Percentiles rank a stretch among this genome's conserved stretches.
phyloP scores from a whole-genome alignment of 805 yeast species.

The Wickerhamomyces tratensis region DNA sequence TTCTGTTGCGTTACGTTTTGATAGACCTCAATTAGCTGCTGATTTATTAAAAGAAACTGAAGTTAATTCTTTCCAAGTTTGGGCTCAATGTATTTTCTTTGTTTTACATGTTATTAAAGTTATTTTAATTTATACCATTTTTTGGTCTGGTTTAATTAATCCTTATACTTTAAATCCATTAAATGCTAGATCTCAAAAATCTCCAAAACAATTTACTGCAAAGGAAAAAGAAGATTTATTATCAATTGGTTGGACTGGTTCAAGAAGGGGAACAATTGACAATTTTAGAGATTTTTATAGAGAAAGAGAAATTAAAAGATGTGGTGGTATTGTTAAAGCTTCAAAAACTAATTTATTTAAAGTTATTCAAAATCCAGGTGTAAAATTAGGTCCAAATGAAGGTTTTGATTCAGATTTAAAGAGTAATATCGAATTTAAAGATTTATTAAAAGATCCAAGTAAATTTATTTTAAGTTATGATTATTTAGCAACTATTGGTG shows the following conservation, averaged over 20 bases:
- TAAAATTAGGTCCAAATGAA: slow-evolving; percentile 64
- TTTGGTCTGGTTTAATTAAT: slow-evolving; percentile 69
- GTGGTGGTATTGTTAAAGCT: slow-evolving; percentile 73
- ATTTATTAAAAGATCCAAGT: slow-evolving; percentile 26
- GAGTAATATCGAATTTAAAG: slow-evolving; percentile 27
- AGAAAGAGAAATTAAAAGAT: slow-evolving; percentile 47
- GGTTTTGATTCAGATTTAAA: slow-evolving; percentile 55
- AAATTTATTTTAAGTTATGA: slow-evolving; percentile 49
- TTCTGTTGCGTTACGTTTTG: slow-evolving; percentile 24
- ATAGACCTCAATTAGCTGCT: slow-evolving; percentile 32
- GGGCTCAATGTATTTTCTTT: slow-evolving; percentile 62
- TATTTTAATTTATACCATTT: slow-evolving; percentile 39
- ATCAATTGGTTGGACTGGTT: slow-evolving; percentile 90
- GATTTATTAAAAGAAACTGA: slow-evolving; percentile 40
- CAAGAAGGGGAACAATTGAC: slow-evolving; percentile 59
- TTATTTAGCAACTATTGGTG: slow-evolving; percentile 42
- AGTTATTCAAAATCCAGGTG: slow-evolving; percentile 47
- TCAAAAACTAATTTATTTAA: slow-evolving; percentile 63
- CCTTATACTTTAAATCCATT: slow-evolving; percentile 49
- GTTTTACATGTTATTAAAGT: slow-evolving; percentile 60
- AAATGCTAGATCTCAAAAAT: slow-evolving; percentile 20
- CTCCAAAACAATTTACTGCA: slow-evolving; percentile 23
- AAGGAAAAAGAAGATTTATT: slow-evolving; percentile 34
- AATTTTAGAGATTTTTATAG: slow-evolving; percentile 67
- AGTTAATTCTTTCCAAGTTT: slow-evolving; percentile 25